A percentile compares a stretch with the other conserved stretches of the same genome.
phyloP scores from a whole-genome alignment of 805 yeast genomes.

The Crinitomyces ghanaensis region DNA sequence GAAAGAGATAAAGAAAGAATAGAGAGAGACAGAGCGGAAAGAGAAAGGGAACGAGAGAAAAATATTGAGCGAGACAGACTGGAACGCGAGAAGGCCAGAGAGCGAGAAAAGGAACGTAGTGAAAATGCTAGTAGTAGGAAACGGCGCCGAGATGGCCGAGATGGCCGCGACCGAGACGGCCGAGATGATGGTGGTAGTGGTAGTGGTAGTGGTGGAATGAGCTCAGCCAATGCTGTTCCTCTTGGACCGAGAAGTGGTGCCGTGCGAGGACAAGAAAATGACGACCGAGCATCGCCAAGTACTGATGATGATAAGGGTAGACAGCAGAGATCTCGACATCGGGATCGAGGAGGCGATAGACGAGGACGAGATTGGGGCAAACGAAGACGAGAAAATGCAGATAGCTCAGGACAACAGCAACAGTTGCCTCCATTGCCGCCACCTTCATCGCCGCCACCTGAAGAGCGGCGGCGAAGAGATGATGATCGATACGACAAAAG shows the following conservation, averaged over 20 bases:
- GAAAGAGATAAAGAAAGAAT: not conserved
- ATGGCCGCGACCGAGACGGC: slow-evolving; percentile 3
- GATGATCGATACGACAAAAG: no score
- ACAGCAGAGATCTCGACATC: not conserved
- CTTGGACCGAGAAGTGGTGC: slow-evolving; percentile 3
- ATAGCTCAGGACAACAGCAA: no score
- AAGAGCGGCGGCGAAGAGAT: no score
- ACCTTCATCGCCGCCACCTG: no score
- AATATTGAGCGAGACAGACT: no score
- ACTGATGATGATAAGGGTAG: slow-evolving; percentile 5
- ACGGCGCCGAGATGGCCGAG: slow-evolving; percentile 1
- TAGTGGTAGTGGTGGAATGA: no score
- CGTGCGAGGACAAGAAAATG: not conserved
- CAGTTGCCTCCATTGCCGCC: no score
- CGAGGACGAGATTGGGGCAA: slow-evolving; percentile 5
- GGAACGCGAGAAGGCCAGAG: not conserved
- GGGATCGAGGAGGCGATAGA: no score
- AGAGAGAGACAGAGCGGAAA: not conserved
- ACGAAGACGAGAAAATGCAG: slow-evolving; percentile 6
- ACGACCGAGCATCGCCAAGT: not conserved
- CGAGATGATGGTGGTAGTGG: no score
- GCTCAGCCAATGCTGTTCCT: slow-evolving; percentile 4
- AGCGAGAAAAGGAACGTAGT: not conserved
- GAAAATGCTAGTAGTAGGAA: not conserved
- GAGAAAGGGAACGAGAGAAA: slow-evolving; percentile 1